Evolutionary conservation across 257 asterid genomes (phyloP), one percentile per base, ranked within the genome.

Genomic region (Solanum tarapatanum): DNA sequence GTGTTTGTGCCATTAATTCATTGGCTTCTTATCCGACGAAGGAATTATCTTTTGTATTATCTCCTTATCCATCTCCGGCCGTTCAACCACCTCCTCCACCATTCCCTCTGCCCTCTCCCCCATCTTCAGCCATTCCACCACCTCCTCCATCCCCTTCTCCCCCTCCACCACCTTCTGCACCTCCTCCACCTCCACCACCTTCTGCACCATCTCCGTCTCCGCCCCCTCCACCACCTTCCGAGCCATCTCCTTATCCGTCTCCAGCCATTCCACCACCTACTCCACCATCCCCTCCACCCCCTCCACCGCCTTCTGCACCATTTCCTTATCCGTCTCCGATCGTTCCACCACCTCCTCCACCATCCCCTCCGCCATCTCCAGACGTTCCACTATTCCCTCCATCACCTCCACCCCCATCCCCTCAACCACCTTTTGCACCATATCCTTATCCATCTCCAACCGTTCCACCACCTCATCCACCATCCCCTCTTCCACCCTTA

Each of bases 1-100:
- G 92, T 84, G 91, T 88, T 48, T 89, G 93, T 84, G 91, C 82
- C 45, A 91, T 91, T 48, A 88, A 91, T 85, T 84, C 93, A 45
- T 88, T 88, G 89, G 88, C 88, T 76, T 90, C 89, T 32, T 88
- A 90, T 84, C 92, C 92, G n/a, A 88, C 76, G 2, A 90, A 84
- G 79, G 58, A 82, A 21, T 68, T 45, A 30, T 45, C 60, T 88
- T 64, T 87, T 70, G 76, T 62, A 11, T 77, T 77, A 17, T 41
- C 90, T 76, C 87, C 86, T 14, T 45, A 36, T 12, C 88, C 89
- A 4, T 84, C 85, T 37, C 90, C 90, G 4, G 23, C 76, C 4
- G 37, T 70, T 74, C 86, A 87, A 10, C 79, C 89, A 17, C 58
- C 89, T 16, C 88, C 87, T 13, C 24, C 87, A 7, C 55, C 60